Base-by-base conservation (phyloP, 306 rosid genomes). In the Arachis hypogaea region DNA sequence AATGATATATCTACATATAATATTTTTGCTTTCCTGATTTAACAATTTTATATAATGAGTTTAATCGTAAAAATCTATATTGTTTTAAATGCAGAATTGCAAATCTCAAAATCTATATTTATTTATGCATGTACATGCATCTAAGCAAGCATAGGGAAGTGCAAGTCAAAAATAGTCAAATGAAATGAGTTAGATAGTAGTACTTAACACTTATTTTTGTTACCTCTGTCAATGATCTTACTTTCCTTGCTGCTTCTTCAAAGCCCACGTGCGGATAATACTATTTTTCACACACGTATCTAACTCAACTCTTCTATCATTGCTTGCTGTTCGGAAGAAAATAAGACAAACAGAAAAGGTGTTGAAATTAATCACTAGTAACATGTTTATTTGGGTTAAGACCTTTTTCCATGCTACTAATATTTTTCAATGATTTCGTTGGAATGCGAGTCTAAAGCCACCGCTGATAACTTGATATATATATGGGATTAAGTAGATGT, bases 21-120 rank as follows among this genome's bases (percentile, higher is more conserved):
- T 40, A 1, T 11, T 22, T 50, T 51, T 42, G 46, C 54, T 49
- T 41, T 38, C 70, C 63, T 12, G 16, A n/a, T 11, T 65, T 30
- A 62, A 29, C 57, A 43, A 14, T 41, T 30, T 54, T 50, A 5
- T 55, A 22, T 55, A 22, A 58, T 4, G 72, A 52, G 76, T 54
- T 70, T 54, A 61, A 46, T 18, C 30, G 46, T 22, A 22, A 22
- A 22, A 22, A 22, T 22, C 1, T 22, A 22, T 22, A 22, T 12
- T 7, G 76, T 54, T 62, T 77, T 52, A 30, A 62, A 61, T 51
- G 59, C 11, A 44, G 45, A 45, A 67, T 33, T 60, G 75, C 63
- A 47, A 14, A 54, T 80, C 77, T 64, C 80, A 65, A 70, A 69
- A 56, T 29, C 46, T 28, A 7, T 47, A 11, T 28, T 67, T 54